A percentile compares a stretch with the other conserved stretches of the same genome.
Conservation (phyloP, 208 protist genomes). For the Wallacemonas rigidus region DNA sequence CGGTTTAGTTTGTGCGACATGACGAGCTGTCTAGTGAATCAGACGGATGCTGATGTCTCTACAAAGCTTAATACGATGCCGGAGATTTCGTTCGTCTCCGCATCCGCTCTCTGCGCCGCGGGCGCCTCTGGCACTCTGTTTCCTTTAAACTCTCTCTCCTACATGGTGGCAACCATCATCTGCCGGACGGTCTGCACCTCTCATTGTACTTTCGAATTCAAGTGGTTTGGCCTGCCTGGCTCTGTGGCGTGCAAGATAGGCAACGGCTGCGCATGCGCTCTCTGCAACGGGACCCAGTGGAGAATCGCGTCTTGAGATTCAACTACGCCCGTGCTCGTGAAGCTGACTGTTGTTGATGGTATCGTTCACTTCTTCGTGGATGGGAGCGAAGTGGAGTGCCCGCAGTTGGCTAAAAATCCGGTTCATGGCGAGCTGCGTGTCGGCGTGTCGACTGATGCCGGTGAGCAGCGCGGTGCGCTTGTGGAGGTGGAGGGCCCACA, state of each 20-base stretch:
- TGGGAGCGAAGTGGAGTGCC: neutral
- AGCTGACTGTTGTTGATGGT: neutral
- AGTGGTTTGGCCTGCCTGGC: neutral
- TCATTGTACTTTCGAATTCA: too few relatives aligned
- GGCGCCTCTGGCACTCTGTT: too few relatives aligned
- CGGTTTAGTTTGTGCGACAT: too few relatives aligned
- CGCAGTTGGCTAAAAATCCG: neutral
- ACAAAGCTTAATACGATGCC: too few relatives aligned
- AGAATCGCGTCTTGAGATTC: neutral
- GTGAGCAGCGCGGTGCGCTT: neutral
- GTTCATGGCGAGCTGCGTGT: neutral
- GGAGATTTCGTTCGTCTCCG: too few relatives aligned
- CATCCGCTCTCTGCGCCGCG: too few relatives aligned
- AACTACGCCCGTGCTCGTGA: neutral
- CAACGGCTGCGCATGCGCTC: neutral
- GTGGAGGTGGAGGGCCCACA: constrained; percentile 1
- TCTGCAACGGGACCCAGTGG: neutral
- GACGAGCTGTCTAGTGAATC: too few relatives aligned
- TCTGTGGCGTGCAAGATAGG: constrained; percentile 3
- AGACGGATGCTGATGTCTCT: too few relatives aligned
- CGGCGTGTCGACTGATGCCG: neutral
- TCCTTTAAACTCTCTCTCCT: too few relatives aligned
- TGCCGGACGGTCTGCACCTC: too few relatives aligned
- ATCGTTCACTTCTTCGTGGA: constrained; percentile 3
- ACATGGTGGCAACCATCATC: too few relatives aligned